A percentile compares a stretch with the other conserved stretches of the same genome.
These are phyloP conservation scores for Leccinum longicurvipes DNA, from an alignment of 768 basidiomycete genomes.

Conservation along the genomic window DNA sequence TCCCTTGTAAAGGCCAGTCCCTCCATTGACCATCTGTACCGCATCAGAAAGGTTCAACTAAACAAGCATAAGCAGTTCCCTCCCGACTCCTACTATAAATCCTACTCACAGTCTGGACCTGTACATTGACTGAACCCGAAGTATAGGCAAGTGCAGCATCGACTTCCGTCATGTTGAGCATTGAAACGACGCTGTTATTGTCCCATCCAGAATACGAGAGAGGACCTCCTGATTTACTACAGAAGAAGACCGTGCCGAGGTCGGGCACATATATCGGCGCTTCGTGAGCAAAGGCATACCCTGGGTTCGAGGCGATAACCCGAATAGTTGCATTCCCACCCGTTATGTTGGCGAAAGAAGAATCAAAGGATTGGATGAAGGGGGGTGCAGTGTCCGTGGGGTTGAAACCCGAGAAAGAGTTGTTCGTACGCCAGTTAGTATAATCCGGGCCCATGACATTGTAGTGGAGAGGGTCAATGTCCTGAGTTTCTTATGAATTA, in stretches of 20 bases:
- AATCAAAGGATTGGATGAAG: background rate
- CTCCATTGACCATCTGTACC: background rate
- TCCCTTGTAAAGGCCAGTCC: background rate
- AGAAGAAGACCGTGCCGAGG: background rate
- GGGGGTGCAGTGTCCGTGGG: background rate
- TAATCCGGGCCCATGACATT: background rate
- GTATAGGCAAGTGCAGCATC: background rate
- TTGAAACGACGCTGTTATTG: background rate
- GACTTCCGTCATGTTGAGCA: background rate
- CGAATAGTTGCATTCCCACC: background rate
- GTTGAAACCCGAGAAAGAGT: background rate
- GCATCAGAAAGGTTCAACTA: background rate
- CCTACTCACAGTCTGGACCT: background rate
- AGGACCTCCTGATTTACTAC: background rate
- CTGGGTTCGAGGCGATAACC: background rate
- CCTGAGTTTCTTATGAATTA: background rate
- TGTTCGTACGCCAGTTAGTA: background rate
- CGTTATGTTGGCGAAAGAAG: background rate
- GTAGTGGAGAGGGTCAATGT: background rate
- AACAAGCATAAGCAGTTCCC: background rate
- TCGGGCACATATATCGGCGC: background rate
- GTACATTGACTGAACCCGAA: background rate
- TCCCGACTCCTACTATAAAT: background rate
- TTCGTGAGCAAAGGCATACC: background rate
- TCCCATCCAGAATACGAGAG: background rate